Base-by-base conservation (phyloP, 2,329 filamentous ascomycete genomes). In the Phyllosticta capitalensis region DNA sequence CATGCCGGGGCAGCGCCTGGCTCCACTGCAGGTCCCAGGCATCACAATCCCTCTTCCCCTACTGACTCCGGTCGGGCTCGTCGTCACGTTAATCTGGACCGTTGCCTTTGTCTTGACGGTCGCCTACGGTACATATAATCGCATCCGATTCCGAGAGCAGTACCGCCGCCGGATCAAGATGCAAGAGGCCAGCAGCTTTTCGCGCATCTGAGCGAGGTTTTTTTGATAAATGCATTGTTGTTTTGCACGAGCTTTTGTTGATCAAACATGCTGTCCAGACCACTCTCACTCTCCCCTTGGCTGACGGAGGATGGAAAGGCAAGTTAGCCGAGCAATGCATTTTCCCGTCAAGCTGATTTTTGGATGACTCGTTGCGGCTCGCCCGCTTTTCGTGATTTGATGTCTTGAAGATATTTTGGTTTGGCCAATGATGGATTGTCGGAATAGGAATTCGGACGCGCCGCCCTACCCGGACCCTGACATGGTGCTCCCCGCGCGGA, bases 11-110 rank as follows among this genome's bases (percentile, higher is more conserved):
- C 79, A 83, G 48, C 79, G 82, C 62, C 78, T 90, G 58, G 77
- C 88, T 66, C 57, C 57, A 5, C 28, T 59, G 38, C 38, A 59
- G 17, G 52, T 59, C 5, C 57, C 57, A 10, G 57, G 57, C 2
- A 5, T 59, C 9, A 59, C 52, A 9, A n/a, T 59, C 9, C 52
- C 57, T 20, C n/a, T 55, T 17, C 21, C 30, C 19, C 52, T 55
- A 38, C 82, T 90, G 62, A 85, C 88, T 71, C 87, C 88, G 7
- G 75, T 86, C 28, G 88, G 88, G 19, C 75, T 87, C n/a, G 75
- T 89, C 64, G 79, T 91, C 65, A 87, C 82, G 2, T 74, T 80
- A 48, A 67, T 81, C 12, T 91, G 88, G 86, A 71, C 83, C 1
- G 63, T 80, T 0, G 62, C 64, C 28, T 71, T 87, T 20, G 82